Conservation (phyloP, 208 protist genomes). For the Trypanosoma platydactyli region DNA sequence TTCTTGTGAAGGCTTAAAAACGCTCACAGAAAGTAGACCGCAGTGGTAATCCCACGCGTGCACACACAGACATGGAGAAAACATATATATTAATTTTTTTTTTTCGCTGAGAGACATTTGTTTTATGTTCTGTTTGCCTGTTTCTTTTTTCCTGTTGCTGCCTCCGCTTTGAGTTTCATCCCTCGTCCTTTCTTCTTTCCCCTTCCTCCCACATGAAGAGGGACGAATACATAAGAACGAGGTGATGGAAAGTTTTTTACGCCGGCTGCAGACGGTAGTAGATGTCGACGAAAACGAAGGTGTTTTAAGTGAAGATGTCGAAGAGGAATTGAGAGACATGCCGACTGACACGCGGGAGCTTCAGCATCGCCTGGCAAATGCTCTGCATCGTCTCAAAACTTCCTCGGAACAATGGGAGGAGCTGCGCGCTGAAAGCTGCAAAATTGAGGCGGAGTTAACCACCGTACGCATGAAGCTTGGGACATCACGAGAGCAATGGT, state of each 20-base stretch:
- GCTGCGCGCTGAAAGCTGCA: constrained; percentile 35
- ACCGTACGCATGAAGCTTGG: constrained; percentile 28
- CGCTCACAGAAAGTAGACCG: too few relatives aligned
- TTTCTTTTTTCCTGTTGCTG: too few relatives aligned
- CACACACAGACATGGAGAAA: too few relatives aligned
- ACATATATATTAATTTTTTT: too few relatives aligned
- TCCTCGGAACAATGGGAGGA: constrained; percentile 31
- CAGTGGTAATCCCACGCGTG: too few relatives aligned
- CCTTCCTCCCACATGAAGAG: not conserved
- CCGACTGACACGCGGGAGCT: constrained; percentile 14
- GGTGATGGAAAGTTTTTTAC: constrained; percentile 33
- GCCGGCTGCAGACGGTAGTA: constrained; percentile 35
- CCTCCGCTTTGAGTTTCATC: not conserved
- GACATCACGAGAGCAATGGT: constrained; percentile 36
- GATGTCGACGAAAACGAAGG: constrained; percentile 33
- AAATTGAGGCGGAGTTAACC: constrained; percentile 36
- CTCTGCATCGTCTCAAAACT: constrained; percentile 18
- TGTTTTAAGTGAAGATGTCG: not conserved
- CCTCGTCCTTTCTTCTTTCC: constrained; percentile 4
- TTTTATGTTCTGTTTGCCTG: too few relatives aligned
- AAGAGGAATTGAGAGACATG: constrained; percentile 1
- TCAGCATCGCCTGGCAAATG: constrained; percentile 4
- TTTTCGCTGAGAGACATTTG: too few relatives aligned
- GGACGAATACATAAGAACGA: not conserved
- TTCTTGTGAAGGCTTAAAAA: too few relatives aligned